Evolutionary conservation across 2,329 filamentous ascomycete genomes (phyloP), one percentile per base, ranked within the genome.

Genomic region (Coniella vitis): DNA sequence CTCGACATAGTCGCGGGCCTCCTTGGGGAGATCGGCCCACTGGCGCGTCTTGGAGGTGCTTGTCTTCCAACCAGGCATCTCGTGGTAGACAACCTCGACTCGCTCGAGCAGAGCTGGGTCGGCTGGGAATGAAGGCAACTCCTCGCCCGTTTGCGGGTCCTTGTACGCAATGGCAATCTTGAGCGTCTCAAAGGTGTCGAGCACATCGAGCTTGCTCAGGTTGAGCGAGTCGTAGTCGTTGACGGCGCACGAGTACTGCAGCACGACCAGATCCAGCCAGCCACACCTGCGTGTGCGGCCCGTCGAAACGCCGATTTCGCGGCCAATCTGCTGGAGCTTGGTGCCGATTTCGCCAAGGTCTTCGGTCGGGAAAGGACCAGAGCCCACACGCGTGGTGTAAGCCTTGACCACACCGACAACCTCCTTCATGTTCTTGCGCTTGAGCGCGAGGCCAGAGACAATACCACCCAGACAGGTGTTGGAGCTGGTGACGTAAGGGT

Each of bases 151-250:
- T 25, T 64, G 59, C 36, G 67, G 62, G 46, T 71, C 63, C 58
- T 73, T 74, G 69, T 95, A 95, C 2, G 79, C 81, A 13, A 85
- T 78, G 16, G 85, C 86, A 44, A 87, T 73, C 49, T 90, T 86
- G 67, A 94, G 77, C 60, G 81, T 83, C 9, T 78, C 73, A 63
- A 95, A 89, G 29, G 78, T 78, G 62, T 90, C 86, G 14, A 90
- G 73, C 34, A 89, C 75, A 57, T 87, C 83, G 19, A 87, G 74
- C 65, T 81, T 81, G 13, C 76, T 81, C 36, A 81, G 61, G 59
- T 82, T 81, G 45, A 82, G 62, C 38, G 71, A 65, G 0, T 80
- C 81, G 67, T 87, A 87, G 68, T 83, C 74, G 68, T 87, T 87
- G 63, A 85, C 72, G 40, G 73, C 68, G 52, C 58, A 56, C 21